Evolutionary conservation across 306 rosid species (phyloP).

Genomic region (Styphnolobium japonicum): DNA sequence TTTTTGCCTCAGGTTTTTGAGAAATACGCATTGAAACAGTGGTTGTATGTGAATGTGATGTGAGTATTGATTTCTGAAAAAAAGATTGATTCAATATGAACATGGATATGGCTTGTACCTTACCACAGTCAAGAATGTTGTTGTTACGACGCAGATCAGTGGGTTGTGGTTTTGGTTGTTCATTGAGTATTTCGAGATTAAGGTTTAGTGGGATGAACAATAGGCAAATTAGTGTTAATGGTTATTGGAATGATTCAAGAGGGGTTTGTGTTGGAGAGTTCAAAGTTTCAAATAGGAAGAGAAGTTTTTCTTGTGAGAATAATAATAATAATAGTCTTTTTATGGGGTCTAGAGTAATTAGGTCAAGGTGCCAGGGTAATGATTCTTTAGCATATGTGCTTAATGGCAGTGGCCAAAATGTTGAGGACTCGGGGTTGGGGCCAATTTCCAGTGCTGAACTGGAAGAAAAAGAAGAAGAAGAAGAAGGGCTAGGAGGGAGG

Average conservation of each 20-base stretch:
- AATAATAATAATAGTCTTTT: conserved; percentile 22
- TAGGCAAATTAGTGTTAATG: conserved; percentile 21
- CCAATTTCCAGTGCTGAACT: conserved; percentile 39
- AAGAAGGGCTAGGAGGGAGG: conserved; percentile 23
- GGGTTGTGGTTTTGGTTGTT: conserved; percentile 32
- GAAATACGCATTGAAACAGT: conserved; percentile 13
- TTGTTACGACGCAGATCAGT: conserved; percentile 24
- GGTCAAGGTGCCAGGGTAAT: conserved; percentile 73
- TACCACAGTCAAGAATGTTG: conserved; percentile 60
- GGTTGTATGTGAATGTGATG: neutral
- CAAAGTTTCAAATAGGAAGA: conserved; percentile 39
- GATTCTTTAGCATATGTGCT: conserved; percentile 85
- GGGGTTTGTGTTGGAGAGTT: conserved; percentile 34
- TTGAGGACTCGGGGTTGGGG: conserved; percentile 41
- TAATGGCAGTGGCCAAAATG: conserved; percentile 64
- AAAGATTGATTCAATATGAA: conserved; percentile 13
- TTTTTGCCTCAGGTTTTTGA: neutral
- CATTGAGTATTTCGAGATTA: conserved; percentile 36
- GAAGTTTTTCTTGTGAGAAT: conserved; percentile 32
- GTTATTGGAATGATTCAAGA: conserved; percentile 33
- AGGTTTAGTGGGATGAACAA: conserved; percentile 39
- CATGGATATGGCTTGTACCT: conserved; percentile 62
- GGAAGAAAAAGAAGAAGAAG: conserved; percentile 51
- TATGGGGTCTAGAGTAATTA: conserved; percentile 43
- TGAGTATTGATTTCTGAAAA: conserved; percentile 30